Evolutionary conservation across 495 filamentous ascomycete genomes (phyloP).

Genomic region (Neohortaea acidophila): DNA sequence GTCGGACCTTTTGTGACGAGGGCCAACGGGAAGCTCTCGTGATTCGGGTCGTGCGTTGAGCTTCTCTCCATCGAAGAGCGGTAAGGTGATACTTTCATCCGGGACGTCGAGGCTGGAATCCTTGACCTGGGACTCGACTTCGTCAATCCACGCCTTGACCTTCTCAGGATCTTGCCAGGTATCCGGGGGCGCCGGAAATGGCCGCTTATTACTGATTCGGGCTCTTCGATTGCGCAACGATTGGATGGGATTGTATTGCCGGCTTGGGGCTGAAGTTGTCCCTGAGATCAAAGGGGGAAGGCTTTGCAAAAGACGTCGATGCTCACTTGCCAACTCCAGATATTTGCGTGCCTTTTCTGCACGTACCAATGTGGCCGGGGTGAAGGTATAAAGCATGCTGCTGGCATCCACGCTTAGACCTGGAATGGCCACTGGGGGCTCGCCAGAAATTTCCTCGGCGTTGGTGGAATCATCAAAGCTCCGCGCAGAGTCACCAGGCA

Average conservation of each 20-base stretch:
- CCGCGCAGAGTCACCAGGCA: not conserved
- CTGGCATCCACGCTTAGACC: no score
- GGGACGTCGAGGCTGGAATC: constrained; percentile 33
- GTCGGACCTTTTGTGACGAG: constrained; percentile 12
- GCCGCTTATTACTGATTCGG: constrained; percentile 52
- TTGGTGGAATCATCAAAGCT: not conserved
- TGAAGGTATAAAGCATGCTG: constrained; percentile 3
- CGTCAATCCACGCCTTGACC: constrained; percentile 61
- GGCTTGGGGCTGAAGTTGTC: constrained; percentile 31
- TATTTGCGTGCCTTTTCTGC: constrained; percentile 64
- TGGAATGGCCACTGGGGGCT: not conserved
- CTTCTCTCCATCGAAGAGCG: constrained; percentile 36
- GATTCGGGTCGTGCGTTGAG: constrained; percentile 5
- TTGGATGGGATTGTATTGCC: constrained; percentile 74
- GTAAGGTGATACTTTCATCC: constrained; percentile 36
- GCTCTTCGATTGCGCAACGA: constrained; percentile 72
- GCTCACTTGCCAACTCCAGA: constrained; percentile 67
- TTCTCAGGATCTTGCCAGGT: constrained; percentile 58
- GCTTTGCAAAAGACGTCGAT: constrained; percentile 57
- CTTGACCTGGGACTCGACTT: no score
- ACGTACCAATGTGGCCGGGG: constrained; percentile 58
- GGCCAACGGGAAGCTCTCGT: constrained; percentile 5
- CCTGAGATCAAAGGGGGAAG: constrained; percentile 46
- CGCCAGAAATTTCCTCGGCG: not conserved
- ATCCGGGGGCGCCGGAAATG: constrained; percentile 53